Conservation (phyloP, 2,329 filamentous ascomycete genomes). For the Nakataea oryzae region DNA sequence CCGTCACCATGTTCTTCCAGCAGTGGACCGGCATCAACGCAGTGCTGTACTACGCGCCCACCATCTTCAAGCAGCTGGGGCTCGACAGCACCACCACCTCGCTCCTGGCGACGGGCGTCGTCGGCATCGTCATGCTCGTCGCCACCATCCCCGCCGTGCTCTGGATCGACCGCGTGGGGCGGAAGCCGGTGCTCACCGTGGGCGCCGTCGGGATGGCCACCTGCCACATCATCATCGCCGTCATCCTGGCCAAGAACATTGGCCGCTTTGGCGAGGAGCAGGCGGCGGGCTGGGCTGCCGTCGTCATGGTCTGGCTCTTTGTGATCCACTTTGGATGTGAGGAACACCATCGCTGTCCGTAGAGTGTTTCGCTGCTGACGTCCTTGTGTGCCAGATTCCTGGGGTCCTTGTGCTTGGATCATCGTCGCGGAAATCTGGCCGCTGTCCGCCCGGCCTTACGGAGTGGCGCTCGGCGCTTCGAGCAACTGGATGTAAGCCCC, state of each 20-base stretch:
- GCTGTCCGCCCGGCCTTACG: slow-evolving; percentile 57
- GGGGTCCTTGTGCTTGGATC: slow-evolving; percentile 68
- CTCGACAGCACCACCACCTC: slow-evolving; percentile 38
- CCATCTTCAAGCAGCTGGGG: slow-evolving; percentile 59
- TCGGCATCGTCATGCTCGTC: slow-evolving; percentile 61
- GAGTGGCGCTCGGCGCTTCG: slow-evolving; percentile 56
- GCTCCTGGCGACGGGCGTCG: slow-evolving; percentile 59
- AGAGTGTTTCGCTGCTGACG: too few species aligned
- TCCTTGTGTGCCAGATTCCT: too few species aligned
- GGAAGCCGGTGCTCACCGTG: slow-evolving; percentile 50
- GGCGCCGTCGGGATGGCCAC: slow-evolving; percentile 61
- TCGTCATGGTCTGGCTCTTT: slow-evolving; percentile 63
- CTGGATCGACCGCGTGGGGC: slow-evolving; percentile 53
- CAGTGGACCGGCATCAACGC: slow-evolving; percentile 42
- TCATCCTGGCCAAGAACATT: slow-evolving; percentile 56
- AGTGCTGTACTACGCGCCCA: slow-evolving; percentile 59
- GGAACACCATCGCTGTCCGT: too few species aligned
- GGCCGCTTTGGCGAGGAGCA: slow-evolving; percentile 44
- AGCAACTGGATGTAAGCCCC: slow-evolving; percentile 49
- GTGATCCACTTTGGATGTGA: slow-evolving; percentile 62
- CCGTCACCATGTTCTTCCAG: slow-evolving; percentile 52
- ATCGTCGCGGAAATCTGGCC: slow-evolving; percentile 68
- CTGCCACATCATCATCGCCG: slow-evolving; percentile 62
- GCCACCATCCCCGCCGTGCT: slow-evolving; percentile 57
- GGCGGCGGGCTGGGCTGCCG: slow-evolving; percentile 60